Percentiles rank a stretch among this genome's conserved stretches.
Evolutionary conservation across 2,329 filamentous ascomycete genomes (phyloP).

Genomic region (Periconia sp.): DNA sequence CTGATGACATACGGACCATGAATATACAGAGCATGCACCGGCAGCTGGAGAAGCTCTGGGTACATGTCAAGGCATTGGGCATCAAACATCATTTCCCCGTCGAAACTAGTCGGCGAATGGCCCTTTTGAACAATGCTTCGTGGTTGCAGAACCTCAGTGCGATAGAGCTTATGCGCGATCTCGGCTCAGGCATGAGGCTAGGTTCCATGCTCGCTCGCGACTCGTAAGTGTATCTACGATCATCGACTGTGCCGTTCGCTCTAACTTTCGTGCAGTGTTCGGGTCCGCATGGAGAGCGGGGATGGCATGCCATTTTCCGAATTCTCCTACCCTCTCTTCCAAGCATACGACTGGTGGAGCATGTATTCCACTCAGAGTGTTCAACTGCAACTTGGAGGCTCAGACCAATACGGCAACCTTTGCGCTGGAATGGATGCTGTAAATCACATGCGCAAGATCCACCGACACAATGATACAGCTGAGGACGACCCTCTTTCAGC

Average conservation of each 20-base stretch:
- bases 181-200: conserved; percentile 74
- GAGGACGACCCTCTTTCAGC: conserved; percentile 42
- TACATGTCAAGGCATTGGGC: conserved; percentile 69
- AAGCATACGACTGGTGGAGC: conserved; percentile 96
- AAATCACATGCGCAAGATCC: conserved; percentile 65
- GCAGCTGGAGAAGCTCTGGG: conserved; percentile 73
- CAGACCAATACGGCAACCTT: conserved; percentile 97
- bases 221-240: conserved; percentile 61
- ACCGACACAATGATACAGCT: conserved; percentile 8
- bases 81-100: conserved; percentile 65
- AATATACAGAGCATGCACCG: conserved; percentile 70
- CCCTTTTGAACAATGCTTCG: conserved; percentile 75
- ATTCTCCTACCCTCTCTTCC: conserved; percentile 89
- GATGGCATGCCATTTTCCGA: conserved; percentile 94
- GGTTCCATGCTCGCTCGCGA: conserved; percentile 88
- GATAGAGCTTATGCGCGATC: conserved; percentile 71
- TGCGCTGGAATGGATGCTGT: conserved; percentile 84
- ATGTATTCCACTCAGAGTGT: conserved; percentile 70
- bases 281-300: conserved; percentile 77
- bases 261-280: conserved; percentile 59
- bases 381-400: conserved; percentile 89
- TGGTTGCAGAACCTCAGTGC: conserved; percentile 78
- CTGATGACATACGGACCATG: conserved; percentile 56
- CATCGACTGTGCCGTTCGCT: neutral
- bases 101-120: conserved; percentile 66